Percentiles rank a stretch among this genome's conserved stretches.
phyloP scores from a whole-genome alignment of 2,329 filamentous ascomycete species.

The Zymoseptoria brevis region DNA sequence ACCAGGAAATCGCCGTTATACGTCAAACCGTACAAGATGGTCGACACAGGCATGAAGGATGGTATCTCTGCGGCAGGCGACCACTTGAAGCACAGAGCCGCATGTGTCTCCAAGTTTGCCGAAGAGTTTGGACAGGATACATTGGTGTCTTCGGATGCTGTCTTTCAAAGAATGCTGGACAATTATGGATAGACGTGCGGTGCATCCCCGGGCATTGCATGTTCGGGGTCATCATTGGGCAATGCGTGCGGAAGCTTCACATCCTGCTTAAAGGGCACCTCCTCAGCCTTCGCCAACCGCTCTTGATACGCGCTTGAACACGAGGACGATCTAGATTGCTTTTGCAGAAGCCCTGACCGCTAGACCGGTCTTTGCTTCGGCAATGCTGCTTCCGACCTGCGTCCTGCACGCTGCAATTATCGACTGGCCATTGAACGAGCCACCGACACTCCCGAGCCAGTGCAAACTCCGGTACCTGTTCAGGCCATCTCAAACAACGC shows the following conservation, averaged over 20 bases:
- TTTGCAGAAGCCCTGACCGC: background rate
- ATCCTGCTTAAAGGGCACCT: background rate
- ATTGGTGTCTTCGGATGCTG: background rate
- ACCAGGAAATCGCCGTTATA: background rate
- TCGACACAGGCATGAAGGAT: background rate
- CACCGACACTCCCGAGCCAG: background rate
- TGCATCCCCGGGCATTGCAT: background rate
- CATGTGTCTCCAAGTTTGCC: background rate
- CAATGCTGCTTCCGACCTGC: background rate
- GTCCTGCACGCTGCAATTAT: background rate
- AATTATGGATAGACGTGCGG: background rate
- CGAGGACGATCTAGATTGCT: background rate
- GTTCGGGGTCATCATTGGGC: background rate
- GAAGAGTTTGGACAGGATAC: conserved; percentile 1
- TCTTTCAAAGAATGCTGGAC: background rate
- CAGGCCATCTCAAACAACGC: background rate
- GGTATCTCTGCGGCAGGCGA: conserved; percentile 1
- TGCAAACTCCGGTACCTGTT: background rate
- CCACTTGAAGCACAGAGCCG: background rate
- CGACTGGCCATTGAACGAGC: background rate
- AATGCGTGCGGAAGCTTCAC: background rate
- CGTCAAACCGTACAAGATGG: background rate
- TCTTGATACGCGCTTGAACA: background rate
- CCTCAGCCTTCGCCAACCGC: background rate
- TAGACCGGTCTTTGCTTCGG: background rate